Conservation (phyloP, 2,329 filamentous ascomycete genomes). For the Colletotrichum sp. region DNA sequence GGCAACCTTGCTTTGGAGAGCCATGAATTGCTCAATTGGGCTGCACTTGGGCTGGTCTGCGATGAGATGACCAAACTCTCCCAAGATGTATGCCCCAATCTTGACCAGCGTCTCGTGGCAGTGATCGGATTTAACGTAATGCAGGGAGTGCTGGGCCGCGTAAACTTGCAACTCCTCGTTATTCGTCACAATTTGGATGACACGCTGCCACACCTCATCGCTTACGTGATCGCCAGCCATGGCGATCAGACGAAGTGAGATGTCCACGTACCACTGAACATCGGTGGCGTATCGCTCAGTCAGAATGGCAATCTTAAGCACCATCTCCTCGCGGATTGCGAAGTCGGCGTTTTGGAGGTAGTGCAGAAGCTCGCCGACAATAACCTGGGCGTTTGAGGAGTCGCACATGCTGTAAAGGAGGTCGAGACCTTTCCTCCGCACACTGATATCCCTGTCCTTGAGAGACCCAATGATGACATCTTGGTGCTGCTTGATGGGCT, state of each 20-base stretch:
- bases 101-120: constrained; percentile 98
- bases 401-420: constrained; percentile 99
- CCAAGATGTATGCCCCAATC: constrained; percentile 94
- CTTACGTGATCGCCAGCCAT: constrained; percentile 98
- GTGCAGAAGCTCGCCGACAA: constrained; percentile 90
- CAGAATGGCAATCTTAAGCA: constrained; percentile 96
- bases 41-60: constrained; percentile 91
- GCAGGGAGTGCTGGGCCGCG: constrained; percentile 89
- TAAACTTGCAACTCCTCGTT: constrained; percentile 98
- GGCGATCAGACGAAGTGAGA: constrained; percentile 89
- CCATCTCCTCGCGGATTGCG: constrained; percentile 98
- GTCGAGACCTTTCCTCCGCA: constrained; percentile 93
- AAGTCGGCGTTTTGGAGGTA: constrained; percentile 98
- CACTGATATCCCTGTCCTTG: constrained; percentile 95
- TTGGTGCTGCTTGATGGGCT: constrained; percentile 98
- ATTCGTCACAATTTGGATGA: constrained; percentile 98
- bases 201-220: constrained; percentile 98
- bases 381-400: constrained; percentile 88
- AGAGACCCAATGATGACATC: constrained; percentile 94
- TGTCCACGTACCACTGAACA: constrained; percentile 99
- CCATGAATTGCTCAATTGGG: constrained; percentile 96
- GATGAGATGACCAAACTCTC: constrained; percentile 96
- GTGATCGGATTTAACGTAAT: constrained; percentile 90
- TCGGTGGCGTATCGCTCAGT: constrained; percentile 99
- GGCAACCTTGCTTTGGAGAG: constrained; percentile 87